These are phyloP conservation scores for Heliamphora pulchella DNA, from an alignment of 179 eudicot genomes.

Conservation along the genomic window DNA sequence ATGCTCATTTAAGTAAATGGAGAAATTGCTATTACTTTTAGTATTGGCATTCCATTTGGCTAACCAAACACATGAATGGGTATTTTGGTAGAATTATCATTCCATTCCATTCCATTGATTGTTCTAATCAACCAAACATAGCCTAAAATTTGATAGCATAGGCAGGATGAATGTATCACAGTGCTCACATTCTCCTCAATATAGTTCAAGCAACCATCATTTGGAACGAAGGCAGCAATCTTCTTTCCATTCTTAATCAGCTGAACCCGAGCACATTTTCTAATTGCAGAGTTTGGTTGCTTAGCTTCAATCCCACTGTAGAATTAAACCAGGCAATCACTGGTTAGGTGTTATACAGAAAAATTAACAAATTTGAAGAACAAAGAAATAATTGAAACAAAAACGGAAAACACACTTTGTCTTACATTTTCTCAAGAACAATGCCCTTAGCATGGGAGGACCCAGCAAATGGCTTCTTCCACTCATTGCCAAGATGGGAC, in stretches of 20 bases:
- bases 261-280: conserved; percentile 25
- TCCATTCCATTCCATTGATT: too few relatives aligned
- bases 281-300: conserved; percentile 25
- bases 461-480: conserved; percentile 39
- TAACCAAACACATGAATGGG: too few relatives aligned
- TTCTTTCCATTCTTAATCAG: conserved; percentile 25
- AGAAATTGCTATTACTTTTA: too few relatives aligned
- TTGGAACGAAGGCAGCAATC: conserved; percentile 22
- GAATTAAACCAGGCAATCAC: neutral
- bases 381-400: neutral
- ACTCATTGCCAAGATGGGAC: conserved; percentile 37
- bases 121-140: too few relatives aligned
- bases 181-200: conserved; percentile 23
- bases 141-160: neutral
- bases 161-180: too few relatives aligned
- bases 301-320: conserved; percentile 19
- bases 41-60: too few relatives aligned
- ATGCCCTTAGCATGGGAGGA: conserved; percentile 40
- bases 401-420: neutral
- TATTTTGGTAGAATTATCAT: too few relatives aligned
- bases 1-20: too few relatives aligned
- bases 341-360: neutral
- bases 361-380: neutral
- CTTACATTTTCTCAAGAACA: conserved; percentile 38
- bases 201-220: conserved; percentile 22